phyloP scores from a whole-genome alignment of 2,329 filamentous ascomycete species.

The Colletotrichum tamarilloi region DNA sequence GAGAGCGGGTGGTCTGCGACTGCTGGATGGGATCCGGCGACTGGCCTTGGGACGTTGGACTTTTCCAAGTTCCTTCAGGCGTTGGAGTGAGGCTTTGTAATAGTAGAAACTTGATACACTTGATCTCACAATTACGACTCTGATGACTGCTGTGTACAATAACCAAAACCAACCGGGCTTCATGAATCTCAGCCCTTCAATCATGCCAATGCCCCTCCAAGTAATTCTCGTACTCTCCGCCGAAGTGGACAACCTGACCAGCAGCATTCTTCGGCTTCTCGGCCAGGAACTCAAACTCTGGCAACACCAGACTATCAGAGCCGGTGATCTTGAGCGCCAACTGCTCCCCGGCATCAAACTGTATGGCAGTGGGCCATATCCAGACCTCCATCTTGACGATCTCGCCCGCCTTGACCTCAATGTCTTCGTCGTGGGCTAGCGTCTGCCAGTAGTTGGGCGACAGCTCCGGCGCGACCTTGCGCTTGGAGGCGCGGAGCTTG shows the following conservation, averaged over 20 bases:
- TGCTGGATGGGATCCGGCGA: conserved; percentile 10
- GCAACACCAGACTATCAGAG: not conserved
- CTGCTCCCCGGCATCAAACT: conserved; percentile 7
- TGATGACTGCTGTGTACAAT: no score
- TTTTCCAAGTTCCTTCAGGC: conserved; percentile 12
- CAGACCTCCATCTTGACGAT: not conserved
- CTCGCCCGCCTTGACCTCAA: not conserved
- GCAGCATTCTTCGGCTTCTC: not conserved
- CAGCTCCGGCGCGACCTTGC: not conserved
- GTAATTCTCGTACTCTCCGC: not conserved
- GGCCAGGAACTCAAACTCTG: not conserved
- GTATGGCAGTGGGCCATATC: conserved; percentile 14
- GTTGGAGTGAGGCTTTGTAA: not conserved
- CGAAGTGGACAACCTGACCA: not conserved
- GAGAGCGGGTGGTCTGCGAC: conserved; percentile 16
- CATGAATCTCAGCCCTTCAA: not conserved
- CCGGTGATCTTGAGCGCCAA: not conserved
- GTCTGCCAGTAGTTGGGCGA: not conserved
- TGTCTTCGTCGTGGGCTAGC: not conserved
- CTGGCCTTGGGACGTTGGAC: conserved; percentile 11
- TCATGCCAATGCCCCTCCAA: not conserved
- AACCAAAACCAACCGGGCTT: not conserved
- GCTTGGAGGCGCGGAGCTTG: not conserved
- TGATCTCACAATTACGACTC: no score
- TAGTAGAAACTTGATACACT: no score